A percentile compares a stretch with the other conserved stretches of the same genome.
phyloP scores from a whole-genome alignment of 345 rosid genomes.

The Raphanus raphanistrum region DNA sequence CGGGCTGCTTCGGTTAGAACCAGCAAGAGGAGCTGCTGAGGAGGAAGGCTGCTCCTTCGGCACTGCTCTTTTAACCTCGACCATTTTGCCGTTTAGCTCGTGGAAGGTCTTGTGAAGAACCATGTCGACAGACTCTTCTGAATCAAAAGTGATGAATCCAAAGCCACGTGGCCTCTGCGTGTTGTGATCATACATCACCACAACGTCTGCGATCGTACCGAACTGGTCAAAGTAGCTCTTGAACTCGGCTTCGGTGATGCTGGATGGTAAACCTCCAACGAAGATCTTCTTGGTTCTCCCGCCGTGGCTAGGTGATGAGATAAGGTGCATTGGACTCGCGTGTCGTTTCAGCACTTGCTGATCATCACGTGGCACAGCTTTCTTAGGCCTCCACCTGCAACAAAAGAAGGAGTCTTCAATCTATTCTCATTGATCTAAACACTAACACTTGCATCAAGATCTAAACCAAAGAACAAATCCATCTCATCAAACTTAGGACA shows the following conservation, averaged over 20 bases:
- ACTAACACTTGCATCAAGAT: neutral
- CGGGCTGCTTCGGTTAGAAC: conserved; percentile 53
- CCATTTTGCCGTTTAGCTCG: conserved; percentile 95
- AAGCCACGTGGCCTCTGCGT: conserved; percentile 91
- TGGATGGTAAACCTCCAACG: conserved; percentile 85
- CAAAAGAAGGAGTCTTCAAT: neutral
- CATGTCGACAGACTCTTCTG: conserved; percentile 88
- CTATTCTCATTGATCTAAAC: neutral
- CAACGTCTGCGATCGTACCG: conserved; percentile 83
- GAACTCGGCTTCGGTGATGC: conserved; percentile 68
- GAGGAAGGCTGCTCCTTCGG: conserved; percentile 76
- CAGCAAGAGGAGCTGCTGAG: conserved; percentile 45
- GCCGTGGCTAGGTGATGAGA: conserved; percentile 34
- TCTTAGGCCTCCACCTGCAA: conserved; percentile 96
- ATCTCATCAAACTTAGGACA: neutral
- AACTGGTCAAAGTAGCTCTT: conserved; percentile 84
- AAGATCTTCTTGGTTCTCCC: conserved; percentile 80
- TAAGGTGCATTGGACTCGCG: conserved; percentile 48
- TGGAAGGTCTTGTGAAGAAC: conserved; percentile 90
- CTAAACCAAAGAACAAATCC: neutral
- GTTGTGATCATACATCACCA: conserved; percentile 97
- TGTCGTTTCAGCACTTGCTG: conserved; percentile 66
- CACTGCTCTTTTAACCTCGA: conserved; percentile 97
- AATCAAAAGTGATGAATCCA: conserved; percentile 94
- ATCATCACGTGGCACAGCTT: conserved; percentile 90